Percentiles rank a stretch among this genome's conserved stretches.
phyloP scores from a whole-genome alignment of 1,139 yeast species.

The Protomyces pachydermus region DNA sequence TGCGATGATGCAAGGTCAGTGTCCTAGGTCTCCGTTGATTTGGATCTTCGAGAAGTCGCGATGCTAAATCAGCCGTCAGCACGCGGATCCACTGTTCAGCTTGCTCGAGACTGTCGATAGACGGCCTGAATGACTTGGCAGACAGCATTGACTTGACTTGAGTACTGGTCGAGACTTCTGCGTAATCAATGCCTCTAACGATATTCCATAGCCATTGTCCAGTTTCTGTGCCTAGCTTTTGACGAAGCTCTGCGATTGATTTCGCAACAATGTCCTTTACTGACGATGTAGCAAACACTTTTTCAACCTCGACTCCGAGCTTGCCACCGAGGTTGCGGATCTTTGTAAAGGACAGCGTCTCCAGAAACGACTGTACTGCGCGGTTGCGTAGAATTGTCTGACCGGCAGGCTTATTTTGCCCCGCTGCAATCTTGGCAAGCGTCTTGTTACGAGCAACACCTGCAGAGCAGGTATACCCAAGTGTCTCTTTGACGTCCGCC shows the following conservation, averaged over 20 bases:
- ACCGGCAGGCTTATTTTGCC: constrained; percentile 73
- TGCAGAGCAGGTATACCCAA: constrained; percentile 85
- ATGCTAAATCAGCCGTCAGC: constrained; percentile 70
- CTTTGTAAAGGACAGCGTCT: constrained; percentile 61
- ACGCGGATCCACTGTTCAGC: constrained; percentile 76
- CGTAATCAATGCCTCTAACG: constrained; percentile 57
- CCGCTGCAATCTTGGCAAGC: constrained; percentile 85
- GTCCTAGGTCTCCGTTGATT: constrained; percentile 40
- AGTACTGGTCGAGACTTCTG: constrained; percentile 54
- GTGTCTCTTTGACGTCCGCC: constrained; percentile 46
- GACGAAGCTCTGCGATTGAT: constrained; percentile 36
- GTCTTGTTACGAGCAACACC: constrained; percentile 75
- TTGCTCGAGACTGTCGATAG: constrained; percentile 54
- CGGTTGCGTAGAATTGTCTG: constrained; percentile 56
- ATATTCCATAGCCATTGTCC: constrained; percentile 47
- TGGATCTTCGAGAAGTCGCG: constrained; percentile 63
- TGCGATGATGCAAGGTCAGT: constrained; percentile 35
- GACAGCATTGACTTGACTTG: constrained; percentile 84
- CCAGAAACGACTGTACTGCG: constrained; percentile 51
- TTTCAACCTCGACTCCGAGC: constrained; percentile 58
- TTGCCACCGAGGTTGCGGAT: constrained; percentile 92
- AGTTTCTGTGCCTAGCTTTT: constrained; percentile 44
- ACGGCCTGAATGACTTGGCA: constrained; percentile 64
- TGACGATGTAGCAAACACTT: constrained; percentile 35
- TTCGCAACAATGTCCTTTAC: constrained; percentile 36